Evolutionary conservation across 2,329 filamentous ascomycete species (phyloP), one percentile per base, ranked within the genome.

Genomic region (Alternaria infectoria): DNA sequence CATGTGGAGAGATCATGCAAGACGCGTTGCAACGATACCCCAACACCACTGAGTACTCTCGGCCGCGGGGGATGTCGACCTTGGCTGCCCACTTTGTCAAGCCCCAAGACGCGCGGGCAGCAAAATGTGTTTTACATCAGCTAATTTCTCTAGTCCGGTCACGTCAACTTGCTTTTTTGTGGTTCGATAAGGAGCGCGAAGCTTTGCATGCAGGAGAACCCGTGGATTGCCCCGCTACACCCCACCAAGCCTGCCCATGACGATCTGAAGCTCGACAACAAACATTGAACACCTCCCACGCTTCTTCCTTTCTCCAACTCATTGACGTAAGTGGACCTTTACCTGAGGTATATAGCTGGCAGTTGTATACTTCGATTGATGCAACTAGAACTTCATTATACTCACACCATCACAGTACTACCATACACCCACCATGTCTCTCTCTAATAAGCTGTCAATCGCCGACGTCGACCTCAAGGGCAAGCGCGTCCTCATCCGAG

Each of bases 371-470:
- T 43, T 55, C 21, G 15, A 15, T 40, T 36, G 13, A 23, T 40
- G 19, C 36, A 8, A 25, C 51, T 25, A 30, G 28, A 64, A 26
- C 61, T 61, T 62, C 25, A 17, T 28, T 45, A 25, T 40, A 44
- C 49, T 25, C 51, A 25, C 40, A 47, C 54, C 26, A 36, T 56
- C 17, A 30, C 59, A 64, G 61, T 43, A 45, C 59, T 54, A 59
- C 46, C n/a, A 54, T n/a, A 58, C 43, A 32, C 7, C 17, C 59
- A 43, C 32, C 64, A 99, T 99, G 96, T 98, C 96, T 90, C 93
- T 99, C 81, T 92, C 94, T 77, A 97, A 90, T 89, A 99, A 99
- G 89, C 92, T 99, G 77, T 92, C 93, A 74, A 97, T 99, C 84
- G 92, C 90, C 72, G 95, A 99, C 80, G 90, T 97, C 78, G 94